A percentile compares a stretch with the other conserved stretches of the same genome.
Conservation (phyloP, 768 basidiomycete genomes). For the Leccinum barrowsii region DNA sequence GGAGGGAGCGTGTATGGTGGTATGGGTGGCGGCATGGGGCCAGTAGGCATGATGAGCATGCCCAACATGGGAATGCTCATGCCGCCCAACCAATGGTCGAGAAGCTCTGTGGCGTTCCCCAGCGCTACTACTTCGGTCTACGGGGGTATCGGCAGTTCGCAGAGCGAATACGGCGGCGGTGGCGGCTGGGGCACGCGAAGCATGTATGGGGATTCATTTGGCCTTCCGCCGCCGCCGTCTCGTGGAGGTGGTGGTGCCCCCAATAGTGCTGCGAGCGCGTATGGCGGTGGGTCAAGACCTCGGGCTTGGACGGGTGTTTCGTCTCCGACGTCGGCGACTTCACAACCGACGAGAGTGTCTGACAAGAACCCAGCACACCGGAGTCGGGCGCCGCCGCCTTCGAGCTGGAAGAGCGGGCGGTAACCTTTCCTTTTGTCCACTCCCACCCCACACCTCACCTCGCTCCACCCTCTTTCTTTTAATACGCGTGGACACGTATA, state of each 20-base stretch:
- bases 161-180: conserved; percentile 62
- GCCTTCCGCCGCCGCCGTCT: conserved; percentile 31
- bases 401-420: conserved; percentile 52
- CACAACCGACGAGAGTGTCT: conserved; percentile 6
- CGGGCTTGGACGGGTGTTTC: conserved; percentile 33
- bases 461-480: neutral
- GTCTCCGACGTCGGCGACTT: conserved; percentile 16
- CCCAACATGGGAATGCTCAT: conserved; percentile 37
- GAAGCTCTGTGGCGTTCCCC: conserved; percentile 51
- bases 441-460: neutral
- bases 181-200: conserved; percentile 55
- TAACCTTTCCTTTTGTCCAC: neutral
- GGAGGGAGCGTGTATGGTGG: conserved; percentile 48
- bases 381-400: conserved; percentile 48
- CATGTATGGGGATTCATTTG: conserved; percentile 67
- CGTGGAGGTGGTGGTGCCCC: conserved; percentile 9
- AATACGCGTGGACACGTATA: neutral
- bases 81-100: conserved; percentile 39
- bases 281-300: conserved; percentile 24
- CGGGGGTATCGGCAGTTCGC: conserved; percentile 47
- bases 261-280: conserved; percentile 15
- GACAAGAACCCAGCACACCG: conserved; percentile 19
- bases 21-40: conserved; percentile 27
- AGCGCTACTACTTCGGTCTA: conserved; percentile 51
- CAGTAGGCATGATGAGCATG: conserved; percentile 42